phyloP scores from a whole-genome alignment of 345 rosid genomes.

The Arabis alpina region DNA sequence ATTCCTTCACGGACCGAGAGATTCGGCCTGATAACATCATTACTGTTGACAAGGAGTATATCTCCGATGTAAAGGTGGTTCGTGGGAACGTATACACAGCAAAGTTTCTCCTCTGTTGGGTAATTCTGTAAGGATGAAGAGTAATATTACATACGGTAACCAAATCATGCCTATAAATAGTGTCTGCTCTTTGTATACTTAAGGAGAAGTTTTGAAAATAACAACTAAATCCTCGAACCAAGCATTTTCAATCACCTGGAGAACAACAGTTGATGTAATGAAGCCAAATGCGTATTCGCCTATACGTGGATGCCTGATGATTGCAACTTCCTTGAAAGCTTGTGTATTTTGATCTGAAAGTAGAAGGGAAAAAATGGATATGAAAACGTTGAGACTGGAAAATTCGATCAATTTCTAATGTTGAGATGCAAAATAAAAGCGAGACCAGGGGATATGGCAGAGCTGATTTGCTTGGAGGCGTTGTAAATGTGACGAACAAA shows the following conservation, averaged over 20 bases:
- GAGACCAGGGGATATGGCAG: conserved; percentile 97
- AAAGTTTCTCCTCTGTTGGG: conserved; percentile 92
- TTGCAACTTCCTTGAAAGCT: conserved; percentile 96
- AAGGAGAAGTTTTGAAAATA: not conserved
- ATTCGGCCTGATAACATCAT: conserved; percentile 93
- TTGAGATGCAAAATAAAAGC: not conserved
- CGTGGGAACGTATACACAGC: conserved; percentile 96
- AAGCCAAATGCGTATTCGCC: conserved; percentile 98
- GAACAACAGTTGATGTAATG: conserved; percentile 83
- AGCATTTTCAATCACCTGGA: conserved; percentile 59
- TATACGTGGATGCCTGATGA: conserved; percentile 88
- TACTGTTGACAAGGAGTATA: conserved; percentile 78
- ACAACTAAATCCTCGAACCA: too few species aligned
- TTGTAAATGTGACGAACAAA: conserved; percentile 96
- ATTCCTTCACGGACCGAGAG: conserved; percentile 97
- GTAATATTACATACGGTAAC: not conserved
- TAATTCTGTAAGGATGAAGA: conserved; percentile 59
- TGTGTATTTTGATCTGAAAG: conserved; percentile 84
- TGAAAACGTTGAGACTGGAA: conserved; percentile 8
- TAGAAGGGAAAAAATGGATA: conserved; percentile 7
- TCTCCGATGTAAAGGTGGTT: conserved; percentile 99
- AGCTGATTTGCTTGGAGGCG: conserved; percentile 98
- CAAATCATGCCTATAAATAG: not conserved
- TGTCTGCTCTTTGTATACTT: not conserved
- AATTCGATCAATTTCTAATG: not conserved